These are phyloP conservation scores for Vaccinium corymbosum DNA, from an alignment of 148 eudicot genomes.

Conservation along the genomic window DNA sequence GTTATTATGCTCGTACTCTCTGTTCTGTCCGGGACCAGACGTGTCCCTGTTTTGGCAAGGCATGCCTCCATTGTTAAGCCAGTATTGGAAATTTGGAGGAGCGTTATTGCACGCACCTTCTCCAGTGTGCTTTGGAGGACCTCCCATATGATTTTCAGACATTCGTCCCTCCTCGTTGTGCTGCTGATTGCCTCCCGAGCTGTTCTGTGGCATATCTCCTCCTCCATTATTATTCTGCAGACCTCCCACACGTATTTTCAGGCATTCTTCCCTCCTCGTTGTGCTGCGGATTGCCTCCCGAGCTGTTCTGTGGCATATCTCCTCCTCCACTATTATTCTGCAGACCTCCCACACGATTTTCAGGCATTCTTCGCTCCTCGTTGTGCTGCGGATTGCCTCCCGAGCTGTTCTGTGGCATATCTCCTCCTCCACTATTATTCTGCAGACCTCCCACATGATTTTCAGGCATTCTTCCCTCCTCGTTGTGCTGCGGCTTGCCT, in stretches of 20 bases:
- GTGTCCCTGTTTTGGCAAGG: slow-evolving; percentile 33
- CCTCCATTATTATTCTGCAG: too few species aligned
- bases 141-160: slow-evolving; percentile 23
- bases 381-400: slow-evolving; percentile 25
- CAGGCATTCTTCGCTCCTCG: slow-evolving; percentile 17
- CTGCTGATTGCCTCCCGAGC: too few species aligned
- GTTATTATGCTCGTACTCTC: slow-evolving; percentile 25
- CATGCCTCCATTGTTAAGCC: slow-evolving; percentile 33
- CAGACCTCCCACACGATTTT: background rate
- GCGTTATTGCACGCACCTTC: slow-evolving; percentile 19
- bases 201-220: too few species aligned
- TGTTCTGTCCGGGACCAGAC: slow-evolving; percentile 29
- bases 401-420: slow-evolving; percentile 17
- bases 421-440: slow-evolving; percentile 24
- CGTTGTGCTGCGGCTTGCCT: slow-evolving; percentile 20
- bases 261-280: too few species aligned
- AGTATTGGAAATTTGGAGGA: slow-evolving; percentile 25
- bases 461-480: slow-evolving; percentile 19
- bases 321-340: too few species aligned
- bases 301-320: too few species aligned
- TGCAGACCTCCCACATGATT: slow-evolving; percentile 24
- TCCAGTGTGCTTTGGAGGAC: slow-evolving; percentile 17
- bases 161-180: too few species aligned
- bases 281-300: too few species aligned
- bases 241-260: too few species aligned